phyloP scores from a whole-genome alignment of 441 rosid species.

The Populus hybrid region DNA sequence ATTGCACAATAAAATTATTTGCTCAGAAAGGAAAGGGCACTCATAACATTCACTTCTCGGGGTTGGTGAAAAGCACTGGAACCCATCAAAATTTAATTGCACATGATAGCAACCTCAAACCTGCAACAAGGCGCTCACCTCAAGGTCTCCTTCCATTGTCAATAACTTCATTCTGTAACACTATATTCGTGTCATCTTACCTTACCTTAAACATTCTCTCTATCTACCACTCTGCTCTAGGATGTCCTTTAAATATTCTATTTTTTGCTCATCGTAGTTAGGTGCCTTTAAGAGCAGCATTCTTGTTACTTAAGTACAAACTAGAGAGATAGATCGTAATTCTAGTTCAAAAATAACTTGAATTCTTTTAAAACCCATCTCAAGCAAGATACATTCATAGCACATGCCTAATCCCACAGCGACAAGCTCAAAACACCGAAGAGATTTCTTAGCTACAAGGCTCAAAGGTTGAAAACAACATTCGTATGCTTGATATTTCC shows the following conservation, averaged over 20 bases:
- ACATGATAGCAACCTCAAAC: neutral
- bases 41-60: neutral
- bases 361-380: too few species aligned
- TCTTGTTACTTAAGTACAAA: neutral
- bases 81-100: neutral
- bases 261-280: neutral
- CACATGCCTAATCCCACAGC: too few species aligned
- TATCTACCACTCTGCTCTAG: neutral
- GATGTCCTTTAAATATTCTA: neutral
- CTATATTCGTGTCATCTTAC: neutral
- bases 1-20: neutral
- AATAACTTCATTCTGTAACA: neutral
- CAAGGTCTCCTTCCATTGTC: neutral
- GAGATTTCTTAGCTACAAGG: too few species aligned
- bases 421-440: too few species aligned
- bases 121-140: neutral
- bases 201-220: neutral
- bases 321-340: too few species aligned
- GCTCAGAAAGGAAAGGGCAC: neutral
- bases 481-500: too few species aligned
- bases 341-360: too few species aligned
- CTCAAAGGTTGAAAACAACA: too few species aligned
- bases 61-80: neutral
- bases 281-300: neutral
- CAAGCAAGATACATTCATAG: too few species aligned